These are phyloP conservation scores for Erodium maritimum DNA, from an alignment of 345 rosid genomes.

Conservation along the genomic window DNA sequence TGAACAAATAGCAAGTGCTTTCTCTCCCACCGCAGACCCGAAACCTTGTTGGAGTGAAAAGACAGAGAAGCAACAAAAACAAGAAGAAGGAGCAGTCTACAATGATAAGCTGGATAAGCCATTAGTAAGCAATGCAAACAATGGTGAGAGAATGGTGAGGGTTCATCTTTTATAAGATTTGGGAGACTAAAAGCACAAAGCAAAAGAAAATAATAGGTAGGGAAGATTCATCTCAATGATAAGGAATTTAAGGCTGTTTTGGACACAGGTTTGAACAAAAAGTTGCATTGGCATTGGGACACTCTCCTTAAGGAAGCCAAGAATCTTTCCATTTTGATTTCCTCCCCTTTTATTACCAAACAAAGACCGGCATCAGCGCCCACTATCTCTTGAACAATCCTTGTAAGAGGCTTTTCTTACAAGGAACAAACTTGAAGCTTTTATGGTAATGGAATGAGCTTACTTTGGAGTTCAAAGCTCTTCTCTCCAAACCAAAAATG, in stretches of 20 bases:
- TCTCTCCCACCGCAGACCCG: constrained; percentile 25
- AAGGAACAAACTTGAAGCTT: constrained; percentile 4
- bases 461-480: constrained; percentile 24
- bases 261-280: constrained; percentile 80
- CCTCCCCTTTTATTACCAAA: constrained; percentile 32
- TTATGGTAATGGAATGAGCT: constrained; percentile 3
- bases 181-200: not conserved
- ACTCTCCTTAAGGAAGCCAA: constrained; percentile 52
- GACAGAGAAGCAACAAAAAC: constrained; percentile 18
- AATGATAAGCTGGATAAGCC: no score
- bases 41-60: constrained; percentile 26
- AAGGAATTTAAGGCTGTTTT: constrained; percentile 28
- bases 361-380: constrained; percentile 11
- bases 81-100: constrained; percentile 26
- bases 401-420: not conserved
- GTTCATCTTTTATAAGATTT: constrained; percentile 1
- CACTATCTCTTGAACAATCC: constrained; percentile 6
- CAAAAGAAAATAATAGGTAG: no score
- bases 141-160: no score
- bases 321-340: constrained; percentile 38
- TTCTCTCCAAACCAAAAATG: no score
- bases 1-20: constrained; percentile 9
- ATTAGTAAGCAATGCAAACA: not conserved
- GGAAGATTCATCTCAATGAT: constrained; percentile 30
- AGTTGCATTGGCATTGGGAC: constrained; percentile 51